Evolutionary conservation across 176 grass and related monocot species (phyloP).

Genomic region (Cenchrus americanus): DNA sequence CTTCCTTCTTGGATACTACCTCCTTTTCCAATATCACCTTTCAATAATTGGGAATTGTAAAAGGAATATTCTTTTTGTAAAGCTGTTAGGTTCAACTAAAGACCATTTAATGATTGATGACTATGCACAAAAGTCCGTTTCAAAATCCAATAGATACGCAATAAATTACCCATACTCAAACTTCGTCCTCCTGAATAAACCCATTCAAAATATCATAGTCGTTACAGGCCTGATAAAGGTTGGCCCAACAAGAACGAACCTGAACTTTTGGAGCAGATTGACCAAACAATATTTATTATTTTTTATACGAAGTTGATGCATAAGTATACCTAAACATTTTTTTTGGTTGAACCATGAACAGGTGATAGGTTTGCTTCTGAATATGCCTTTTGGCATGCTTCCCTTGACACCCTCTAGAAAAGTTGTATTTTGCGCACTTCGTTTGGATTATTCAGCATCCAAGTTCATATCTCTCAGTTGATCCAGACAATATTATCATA

Average conservation of each 20-base stretch:
- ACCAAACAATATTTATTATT: background rate
- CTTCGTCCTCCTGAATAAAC: background rate
- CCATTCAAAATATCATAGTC: background rate
- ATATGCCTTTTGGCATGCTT: background rate
- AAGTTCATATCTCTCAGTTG: background rate
- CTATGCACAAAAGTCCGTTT: background rate
- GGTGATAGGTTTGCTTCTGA: background rate
- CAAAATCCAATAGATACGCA: background rate
- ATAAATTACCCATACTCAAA: background rate
- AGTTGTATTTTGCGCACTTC: conserved; percentile 1
- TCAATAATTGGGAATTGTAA: conserved; percentile 11
- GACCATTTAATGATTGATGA: conserved; percentile 16
- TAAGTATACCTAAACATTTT: background rate
- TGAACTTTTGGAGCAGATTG: background rate
- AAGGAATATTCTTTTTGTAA: conserved; percentile 1
- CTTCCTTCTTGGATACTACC: background rate
- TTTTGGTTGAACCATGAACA: background rate
- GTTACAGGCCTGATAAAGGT: background rate
- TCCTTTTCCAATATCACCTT: background rate
- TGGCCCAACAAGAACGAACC: background rate
- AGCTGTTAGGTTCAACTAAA: background rate
- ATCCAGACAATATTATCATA: background rate
- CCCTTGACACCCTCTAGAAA: background rate
- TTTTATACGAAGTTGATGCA: background rate
- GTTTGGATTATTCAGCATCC: conserved; percentile 7